A percentile compares a stretch with the other conserved stretches of the same genome.
phyloP scores from a whole-genome alignment of 2,329 filamentous ascomycete species.

The Penicillium frequentans region DNA sequence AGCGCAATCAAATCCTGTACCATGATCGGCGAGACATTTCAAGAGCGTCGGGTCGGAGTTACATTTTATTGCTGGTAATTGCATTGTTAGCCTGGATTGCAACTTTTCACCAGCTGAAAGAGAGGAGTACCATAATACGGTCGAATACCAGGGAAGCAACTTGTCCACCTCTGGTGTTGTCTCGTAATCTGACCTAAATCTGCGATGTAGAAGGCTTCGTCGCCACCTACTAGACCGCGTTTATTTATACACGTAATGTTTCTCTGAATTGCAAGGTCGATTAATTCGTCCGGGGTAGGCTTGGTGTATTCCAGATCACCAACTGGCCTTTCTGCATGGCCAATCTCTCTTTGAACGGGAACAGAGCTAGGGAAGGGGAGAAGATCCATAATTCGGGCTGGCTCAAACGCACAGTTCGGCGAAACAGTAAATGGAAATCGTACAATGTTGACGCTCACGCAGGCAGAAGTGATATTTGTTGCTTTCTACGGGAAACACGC shows the following conservation, averaged over 20 bases:
- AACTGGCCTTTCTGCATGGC: background rate
- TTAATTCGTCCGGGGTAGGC: background rate
- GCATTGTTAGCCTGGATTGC: background rate
- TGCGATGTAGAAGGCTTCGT: conserved; percentile 24
- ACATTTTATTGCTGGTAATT: conserved; percentile 28
- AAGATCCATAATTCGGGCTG: background rate
- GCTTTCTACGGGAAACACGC: no score
- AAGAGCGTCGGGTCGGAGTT: conserved; percentile 27
- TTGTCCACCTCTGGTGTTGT: conserved; percentile 21
- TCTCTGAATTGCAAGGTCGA: conserved; percentile 16
- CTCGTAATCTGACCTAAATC: conserved; percentile 18
- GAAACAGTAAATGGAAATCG: no score
- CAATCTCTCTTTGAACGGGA: background rate
- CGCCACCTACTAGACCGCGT: conserved; percentile 5
- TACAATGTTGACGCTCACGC: no score
- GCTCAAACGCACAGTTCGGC: no score
- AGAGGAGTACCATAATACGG: conserved; percentile 22
- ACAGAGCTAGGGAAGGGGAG: background rate
- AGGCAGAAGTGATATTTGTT: no score
- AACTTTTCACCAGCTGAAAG: no score
- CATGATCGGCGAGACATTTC: conserved; percentile 21
- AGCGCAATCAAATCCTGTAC: conserved; percentile 30
- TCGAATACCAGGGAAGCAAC: conserved; percentile 13
- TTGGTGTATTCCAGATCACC: background rate
- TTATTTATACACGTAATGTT: conserved; percentile 5